Conservation (phyloP, 2,329 filamentous ascomycete genomes). For the Aspergillus brasiliensis region DNA sequence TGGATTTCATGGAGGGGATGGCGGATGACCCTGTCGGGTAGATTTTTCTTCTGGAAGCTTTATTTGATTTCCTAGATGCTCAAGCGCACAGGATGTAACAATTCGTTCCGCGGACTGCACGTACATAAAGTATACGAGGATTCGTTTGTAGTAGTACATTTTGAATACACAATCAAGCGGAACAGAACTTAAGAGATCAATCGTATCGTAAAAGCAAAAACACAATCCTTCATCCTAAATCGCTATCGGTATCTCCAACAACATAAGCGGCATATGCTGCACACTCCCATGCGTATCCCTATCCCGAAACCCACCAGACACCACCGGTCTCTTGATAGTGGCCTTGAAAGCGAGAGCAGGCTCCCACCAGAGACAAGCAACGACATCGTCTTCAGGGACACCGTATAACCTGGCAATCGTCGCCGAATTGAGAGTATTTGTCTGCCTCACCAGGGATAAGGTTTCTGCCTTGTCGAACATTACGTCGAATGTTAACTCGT, state of each 20-base stretch:
- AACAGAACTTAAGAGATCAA: too few relatives aligned
- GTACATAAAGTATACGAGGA: too few relatives aligned
- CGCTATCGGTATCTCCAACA: not conserved
- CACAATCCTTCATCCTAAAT: not conserved
- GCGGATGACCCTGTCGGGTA: too few relatives aligned
- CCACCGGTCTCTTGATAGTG: conserved; percentile 43
- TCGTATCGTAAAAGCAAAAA: too few relatives aligned
- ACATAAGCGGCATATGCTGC: conserved; percentile 35
- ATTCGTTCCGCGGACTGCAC: too few relatives aligned
- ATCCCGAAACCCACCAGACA: conserved; percentile 41
- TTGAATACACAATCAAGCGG: too few relatives aligned
- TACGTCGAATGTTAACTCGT: conserved; percentile 56
- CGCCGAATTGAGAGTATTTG: conserved; percentile 36
- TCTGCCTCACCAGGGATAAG: conserved; percentile 41
- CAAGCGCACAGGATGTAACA: too few relatives aligned
- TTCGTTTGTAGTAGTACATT: too few relatives aligned
- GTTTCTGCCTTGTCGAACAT: conserved; percentile 46
- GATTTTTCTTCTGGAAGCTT: too few relatives aligned
- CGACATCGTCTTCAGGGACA: conserved; percentile 27
- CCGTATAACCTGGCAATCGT: conserved; percentile 31
- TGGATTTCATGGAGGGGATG: too few relatives aligned
- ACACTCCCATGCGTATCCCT: conserved; percentile 43
- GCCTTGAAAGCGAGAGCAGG: conserved; percentile 52
- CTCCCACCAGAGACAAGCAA: conserved; percentile 46
- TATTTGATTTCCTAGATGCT: too few relatives aligned